Evolutionary conservation across 164 flowering plant species (phyloP).

Genomic region (Berberis vulgaris): DNA sequence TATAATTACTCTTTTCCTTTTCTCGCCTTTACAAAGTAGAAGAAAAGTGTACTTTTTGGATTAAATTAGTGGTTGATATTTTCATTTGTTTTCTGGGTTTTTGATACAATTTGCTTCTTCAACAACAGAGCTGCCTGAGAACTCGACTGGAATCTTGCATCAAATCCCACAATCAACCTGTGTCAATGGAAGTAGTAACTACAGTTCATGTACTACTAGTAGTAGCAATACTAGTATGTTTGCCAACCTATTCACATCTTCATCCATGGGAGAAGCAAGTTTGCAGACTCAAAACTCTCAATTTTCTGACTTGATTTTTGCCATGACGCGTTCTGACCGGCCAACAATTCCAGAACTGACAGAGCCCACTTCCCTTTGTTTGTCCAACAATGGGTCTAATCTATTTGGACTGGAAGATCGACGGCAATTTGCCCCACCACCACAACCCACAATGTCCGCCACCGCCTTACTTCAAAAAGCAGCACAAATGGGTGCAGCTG

Average conservation of each 20-base stretch:
- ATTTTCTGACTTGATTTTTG: constrained; percentile 35
- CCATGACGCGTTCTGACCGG: constrained; percentile 19
- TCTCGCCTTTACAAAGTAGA: not conserved
- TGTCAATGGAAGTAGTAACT: constrained; percentile 29
- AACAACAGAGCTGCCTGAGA: constrained; percentile 32
- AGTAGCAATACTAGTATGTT: constrained; percentile 42
- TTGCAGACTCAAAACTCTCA: constrained; percentile 35
- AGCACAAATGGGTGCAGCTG: constrained; percentile 67
- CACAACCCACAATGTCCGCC: constrained; percentile 71
- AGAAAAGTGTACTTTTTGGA: not conserved
- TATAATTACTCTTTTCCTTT: constrained; percentile 16
- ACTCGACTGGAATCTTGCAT: constrained; percentile 11
- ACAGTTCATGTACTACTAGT: constrained; percentile 6
- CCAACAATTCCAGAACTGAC: constrained; percentile 21
- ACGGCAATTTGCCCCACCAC: constrained; percentile 38
- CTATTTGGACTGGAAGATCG: constrained; percentile 39
- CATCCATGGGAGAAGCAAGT: constrained; percentile 30
- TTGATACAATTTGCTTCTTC: not conserved
- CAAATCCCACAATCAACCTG: constrained; percentile 25
- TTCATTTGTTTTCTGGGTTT: not conserved
- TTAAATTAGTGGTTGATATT: not conserved
- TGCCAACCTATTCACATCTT: constrained; percentile 34
- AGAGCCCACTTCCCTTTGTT: constrained; percentile 60
- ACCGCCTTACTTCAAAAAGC: constrained; percentile 85
- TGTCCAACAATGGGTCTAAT: constrained; percentile 48